Conservation (phyloP, 169 alveolate genomes). For the Theileria orientalis region DNA sequence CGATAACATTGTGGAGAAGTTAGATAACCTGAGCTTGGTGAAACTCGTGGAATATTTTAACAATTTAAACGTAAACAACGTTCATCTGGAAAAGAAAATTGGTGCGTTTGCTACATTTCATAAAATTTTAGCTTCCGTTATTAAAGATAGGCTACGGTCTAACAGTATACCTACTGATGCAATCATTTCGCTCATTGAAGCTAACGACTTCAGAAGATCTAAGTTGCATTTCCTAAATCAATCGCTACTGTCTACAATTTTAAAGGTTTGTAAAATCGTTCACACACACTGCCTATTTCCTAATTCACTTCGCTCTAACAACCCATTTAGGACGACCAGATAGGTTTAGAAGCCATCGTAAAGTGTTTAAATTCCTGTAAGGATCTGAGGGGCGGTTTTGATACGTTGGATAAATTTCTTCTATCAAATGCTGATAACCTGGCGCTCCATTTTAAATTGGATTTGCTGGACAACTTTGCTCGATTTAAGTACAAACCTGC, state of each 20-base stretch:
- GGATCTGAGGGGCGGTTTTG: constrained; percentile 2
- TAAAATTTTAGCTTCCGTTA: background rate
- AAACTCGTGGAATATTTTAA: constrained; percentile 9
- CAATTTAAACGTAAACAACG: constrained; percentile 11
- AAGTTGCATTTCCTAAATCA: constrained; percentile 6
- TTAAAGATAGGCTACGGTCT: background rate
- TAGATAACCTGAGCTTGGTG: background rate
- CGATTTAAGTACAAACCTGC: constrained; percentile 10
- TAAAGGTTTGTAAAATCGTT: background rate
- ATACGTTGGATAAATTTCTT: background rate
- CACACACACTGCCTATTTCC: background rate
- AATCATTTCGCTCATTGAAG: background rate
- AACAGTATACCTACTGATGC: background rate
- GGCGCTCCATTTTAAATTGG: background rate
- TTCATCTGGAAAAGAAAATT: background rate
- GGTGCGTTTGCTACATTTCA: background rate
- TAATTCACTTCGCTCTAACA: background rate
- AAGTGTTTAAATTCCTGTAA: background rate
- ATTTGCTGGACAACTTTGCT: background rate
- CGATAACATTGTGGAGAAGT: background rate
- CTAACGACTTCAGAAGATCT: constrained; percentile 3
- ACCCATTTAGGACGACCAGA: background rate
- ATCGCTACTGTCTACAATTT: background rate
- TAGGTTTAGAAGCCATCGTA: background rate
- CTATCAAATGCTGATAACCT: background rate